A percentile compares a stretch with the other conserved stretches of the same genome.
These are phyloP conservation scores for Wickerhamiella domercqiae DNA, from an alignment of 805 yeast genomes.

Conservation along the genomic window DNA sequence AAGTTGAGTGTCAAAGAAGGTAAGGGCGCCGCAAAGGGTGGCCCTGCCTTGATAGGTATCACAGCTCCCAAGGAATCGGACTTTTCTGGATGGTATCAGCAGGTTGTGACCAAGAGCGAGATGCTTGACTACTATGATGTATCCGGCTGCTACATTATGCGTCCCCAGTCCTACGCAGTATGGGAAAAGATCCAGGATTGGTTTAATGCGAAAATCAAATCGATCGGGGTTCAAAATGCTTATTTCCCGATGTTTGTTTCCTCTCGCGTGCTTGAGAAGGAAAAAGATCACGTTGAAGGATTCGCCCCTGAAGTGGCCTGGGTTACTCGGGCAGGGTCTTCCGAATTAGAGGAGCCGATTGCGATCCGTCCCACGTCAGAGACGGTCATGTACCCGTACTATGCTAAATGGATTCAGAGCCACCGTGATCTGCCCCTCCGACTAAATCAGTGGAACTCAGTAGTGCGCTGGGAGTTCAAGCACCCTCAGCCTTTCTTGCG, in stretches of 20 bases:
- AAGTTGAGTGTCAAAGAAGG: slow-evolving; percentile 7
- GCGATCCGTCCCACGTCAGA: slow-evolving; percentile 99
- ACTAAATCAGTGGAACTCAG: slow-evolving; percentile 98
- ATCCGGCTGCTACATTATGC: slow-evolving; percentile 93
- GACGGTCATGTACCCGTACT: slow-evolving; percentile 99
- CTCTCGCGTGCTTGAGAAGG: slow-evolving; percentile 80
- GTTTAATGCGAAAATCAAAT: slow-evolving; percentile 70
- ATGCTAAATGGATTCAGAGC: slow-evolving; percentile 96
- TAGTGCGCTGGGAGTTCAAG: slow-evolving; percentile 99
- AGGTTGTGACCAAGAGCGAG: slow-evolving; percentile 90
- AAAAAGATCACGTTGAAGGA: slow-evolving; percentile 97
- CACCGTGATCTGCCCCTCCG: slow-evolving; percentile 95
- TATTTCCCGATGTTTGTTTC: slow-evolving; percentile 99
- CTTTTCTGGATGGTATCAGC: slow-evolving; percentile 96
- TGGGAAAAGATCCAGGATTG: slow-evolving; percentile 91
- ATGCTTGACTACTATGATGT: slow-evolving; percentile 98
- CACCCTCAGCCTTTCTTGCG: slow-evolving; percentile 98
- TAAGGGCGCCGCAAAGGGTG: too few species aligned
- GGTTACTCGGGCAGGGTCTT: slow-evolving; percentile 92
- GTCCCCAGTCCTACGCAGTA: slow-evolving; percentile 85
- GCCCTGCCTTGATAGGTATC: slow-evolving; percentile 46
- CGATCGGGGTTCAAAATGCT: slow-evolving; percentile 82
- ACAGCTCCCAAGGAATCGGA: slow-evolving; percentile 86
- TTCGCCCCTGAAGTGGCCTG: slow-evolving; percentile 99
- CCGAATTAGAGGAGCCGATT: slow-evolving; percentile 93